These are phyloP conservation scores for Lasiosphaeriaceae sp. DNA, from an alignment of 495 filamentous ascomycete species.

Conservation along the genomic window DNA sequence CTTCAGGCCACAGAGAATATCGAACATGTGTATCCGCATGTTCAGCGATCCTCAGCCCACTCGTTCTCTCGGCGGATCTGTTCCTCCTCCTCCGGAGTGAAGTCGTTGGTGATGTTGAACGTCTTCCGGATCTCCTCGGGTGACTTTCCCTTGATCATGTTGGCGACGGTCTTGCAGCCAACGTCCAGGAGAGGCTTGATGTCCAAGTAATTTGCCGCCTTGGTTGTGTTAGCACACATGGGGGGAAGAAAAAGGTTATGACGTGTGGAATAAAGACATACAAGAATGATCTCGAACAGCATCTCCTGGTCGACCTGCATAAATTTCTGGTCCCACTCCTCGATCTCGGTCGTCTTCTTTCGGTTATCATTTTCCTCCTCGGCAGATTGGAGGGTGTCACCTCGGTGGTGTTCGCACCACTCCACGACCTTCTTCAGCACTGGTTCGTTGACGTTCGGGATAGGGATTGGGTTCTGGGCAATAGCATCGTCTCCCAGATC, in stretches of 20 bases:
- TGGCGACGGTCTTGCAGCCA: conserved; percentile 79
- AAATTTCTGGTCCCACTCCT: conserved; percentile 99
- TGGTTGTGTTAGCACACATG: conserved; percentile 1
- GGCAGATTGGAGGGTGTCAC: conserved; percentile 68
- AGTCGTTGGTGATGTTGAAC: conserved; percentile 81
- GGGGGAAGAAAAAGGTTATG: background rate
- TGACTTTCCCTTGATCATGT: conserved; percentile 85
- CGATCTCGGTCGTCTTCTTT: conserved; percentile 98
- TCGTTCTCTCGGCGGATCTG: conserved; percentile 81
- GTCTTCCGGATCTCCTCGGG: conserved; percentile 80
- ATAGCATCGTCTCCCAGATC: conserved; percentile 73
- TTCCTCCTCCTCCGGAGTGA: conserved; percentile 78
- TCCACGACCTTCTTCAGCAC: conserved; percentile 95
- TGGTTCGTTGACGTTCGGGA: conserved; percentile 88
- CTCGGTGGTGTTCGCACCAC: conserved; percentile 93
- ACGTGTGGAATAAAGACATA: conserved; percentile 41
- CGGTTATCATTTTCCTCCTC: conserved; percentile 91
- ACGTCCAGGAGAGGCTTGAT: conserved; percentile 80
- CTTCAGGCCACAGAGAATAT: background rate
- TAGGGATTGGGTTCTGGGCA: conserved; percentile 64
- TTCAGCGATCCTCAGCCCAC: conserved; percentile 71
- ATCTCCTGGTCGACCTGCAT: conserved; percentile 99
- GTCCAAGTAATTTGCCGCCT: conserved; percentile 76
- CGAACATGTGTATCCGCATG: too few species aligned
- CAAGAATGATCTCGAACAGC: conserved; percentile 98